Evolutionary conservation across 2,329 filamentous ascomycete species (phyloP), one percentile per base, ranked within the genome.

Genomic region (Botryotinia calthae): DNA sequence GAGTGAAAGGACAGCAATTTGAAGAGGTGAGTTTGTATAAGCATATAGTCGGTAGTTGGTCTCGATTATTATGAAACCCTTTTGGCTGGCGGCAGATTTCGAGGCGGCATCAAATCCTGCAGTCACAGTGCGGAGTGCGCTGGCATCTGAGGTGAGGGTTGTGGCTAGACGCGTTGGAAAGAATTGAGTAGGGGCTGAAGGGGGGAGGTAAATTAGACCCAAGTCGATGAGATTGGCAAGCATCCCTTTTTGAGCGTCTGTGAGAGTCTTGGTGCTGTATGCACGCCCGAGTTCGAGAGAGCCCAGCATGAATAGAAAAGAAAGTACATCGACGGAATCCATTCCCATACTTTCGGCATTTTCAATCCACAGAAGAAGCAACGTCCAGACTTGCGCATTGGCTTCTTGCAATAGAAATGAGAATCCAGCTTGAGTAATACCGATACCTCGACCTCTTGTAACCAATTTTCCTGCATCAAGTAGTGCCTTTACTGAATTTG

Each of bases 41-140:
- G 96, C 96, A 84, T 99, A 99, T 77, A 99, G 85, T 40, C 96
- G 93, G 84, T 98, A 98, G 84, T 99, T 99, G 14, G 96, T 99
- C 84, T 99, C 96, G 77, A 99, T 89, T 79, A 99, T 95, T 80
- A 99, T 94, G 84, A 94, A 96, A 75, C 95, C 95, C 79, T 90
- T 90, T 75, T 85, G 83, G 28, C 82, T 83, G 68, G 80, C 80
- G 67, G 76, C 82, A 63, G 78, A 81, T n/a, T 84, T 83, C 1
- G 90, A 87, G 12, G 91, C 91, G 59, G 91, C 91, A 44, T 89
- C 86, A 76, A 95, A 89, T 14, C 90, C 89, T 20, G 91, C 88
- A 77, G 88, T 87, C 68, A 90, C 88, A 82, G 88, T 91, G 71
- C 92, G 91, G 14, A 97, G 86, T 22, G 91, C 88, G 48, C 90